Base-by-base conservation (phyloP, 331 rosid species). In the Phaseolus coccineus region DNA sequence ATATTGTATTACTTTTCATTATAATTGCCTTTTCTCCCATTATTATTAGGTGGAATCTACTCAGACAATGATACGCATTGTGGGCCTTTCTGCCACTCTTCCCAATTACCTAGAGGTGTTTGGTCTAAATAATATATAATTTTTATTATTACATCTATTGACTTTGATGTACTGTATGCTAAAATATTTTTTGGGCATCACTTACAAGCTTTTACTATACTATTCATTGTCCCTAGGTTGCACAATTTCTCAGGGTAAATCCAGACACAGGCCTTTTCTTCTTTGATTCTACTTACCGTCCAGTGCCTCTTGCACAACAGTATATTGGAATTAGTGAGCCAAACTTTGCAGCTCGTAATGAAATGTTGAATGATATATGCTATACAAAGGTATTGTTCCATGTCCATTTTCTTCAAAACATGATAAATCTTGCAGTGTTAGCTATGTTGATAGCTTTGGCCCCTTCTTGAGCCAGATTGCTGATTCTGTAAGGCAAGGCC, bases 271-370 rank as follows among this genome's bases (percentile, higher is more conserved):
- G 98, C 76, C 97, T 95, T 81, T 95, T 95, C 90, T 95, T 87
- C 85, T 95, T 95, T 79, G 98, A 95, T 85, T 84, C 98, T 79
- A 95, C 91, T 81, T 95, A 95, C 78, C 97, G 98, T 66, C 98
- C 97, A 28, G 98, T 95, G 79, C 98, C 98, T 85, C 97, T 95
- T 85, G 98, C 98, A 28, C 98, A 92, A 76, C 98, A 95, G 78
- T 95, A 95, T 84, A 85, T 95, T 74, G 98, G 98, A 69, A 95
- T 95, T 51, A 95, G 91, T 81, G 96, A 91, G 87, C 94, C 85
- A 73, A 92, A 95, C 85, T 95, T 87, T 87, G 90, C 91, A 71
- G 91, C 94, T 80, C 95, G 97, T 66, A 90, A 77, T 83, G 97
- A 91, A 42, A 86, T 92, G 87, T 83, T 92, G 92, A 91, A 92